Base-by-base conservation (phyloP, 1,139 yeast genomes). In the Sugiyamaella japonica region DNA sequence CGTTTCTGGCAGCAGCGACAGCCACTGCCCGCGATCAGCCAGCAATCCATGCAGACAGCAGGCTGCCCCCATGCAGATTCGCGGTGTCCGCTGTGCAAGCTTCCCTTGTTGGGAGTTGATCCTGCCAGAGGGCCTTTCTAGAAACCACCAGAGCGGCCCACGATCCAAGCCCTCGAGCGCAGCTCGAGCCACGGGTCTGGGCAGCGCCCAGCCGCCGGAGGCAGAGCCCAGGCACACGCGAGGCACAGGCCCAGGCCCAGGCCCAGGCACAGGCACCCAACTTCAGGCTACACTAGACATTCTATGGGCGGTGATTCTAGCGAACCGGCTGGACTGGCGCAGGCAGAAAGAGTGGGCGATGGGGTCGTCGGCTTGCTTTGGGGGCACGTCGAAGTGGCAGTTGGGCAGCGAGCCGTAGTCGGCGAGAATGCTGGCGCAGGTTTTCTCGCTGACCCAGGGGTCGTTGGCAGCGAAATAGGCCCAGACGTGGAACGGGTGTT, bases 291-390 rank as follows among this genome's bases (percentile, higher is more conserved):
- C 15, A 4, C 12, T 12, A 3, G 48, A 44, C 9, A 44, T 32
- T 5, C 48, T 17, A 23, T 34, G 16, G 29, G 48, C 10, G 17
- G 48, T 44, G 23, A 54, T 44, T 42, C 25, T 20, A 13, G 84
- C 80, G 66, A 82, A 80, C 65, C 75, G 76, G 37, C 73, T 74
- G 62, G 80, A 80, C 60, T 81, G 82, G 52, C 75, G 72, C 7
- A 83, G 78, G 63, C 86, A 82, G 63, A 83, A 83, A 55, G 83
- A 77, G 63, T 83, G 88, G 7, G 75, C 70, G 32, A 82, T 79
- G 1, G 69, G 72, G 52, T 69, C 50, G 8, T 7, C 43, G 12
- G 38, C 23, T 10, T 40, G 50, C 3, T 17, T 69, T 17, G 66
- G 65, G 39, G 70, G 72, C 1, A 74, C 72, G 29, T 63, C 53